Conservation (phyloP, 768 basidiomycete genomes). For the Xerocomus spinulosus region DNA sequence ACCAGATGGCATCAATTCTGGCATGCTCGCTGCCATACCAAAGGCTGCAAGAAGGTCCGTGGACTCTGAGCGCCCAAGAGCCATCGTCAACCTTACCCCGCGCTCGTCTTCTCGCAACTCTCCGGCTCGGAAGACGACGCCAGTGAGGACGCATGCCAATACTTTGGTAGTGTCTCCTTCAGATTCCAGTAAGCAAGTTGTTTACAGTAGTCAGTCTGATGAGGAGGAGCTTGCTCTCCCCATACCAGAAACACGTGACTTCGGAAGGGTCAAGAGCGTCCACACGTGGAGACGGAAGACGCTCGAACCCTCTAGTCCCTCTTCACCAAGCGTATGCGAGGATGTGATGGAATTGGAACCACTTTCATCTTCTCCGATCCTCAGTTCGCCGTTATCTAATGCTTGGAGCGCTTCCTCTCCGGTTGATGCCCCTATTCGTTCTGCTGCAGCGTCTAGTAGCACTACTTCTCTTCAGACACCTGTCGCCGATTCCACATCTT, state of each 20-base stretch:
- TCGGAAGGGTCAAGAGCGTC: conserved; percentile 33
- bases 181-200: conserved; percentile 30
- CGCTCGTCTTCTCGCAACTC: conserved; percentile 33
- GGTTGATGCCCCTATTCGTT: conserved; percentile 8
- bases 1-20: conserved; percentile 11
- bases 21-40: conserved; percentile 8
- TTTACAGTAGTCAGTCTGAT: conserved; percentile 66
- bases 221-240: conserved; percentile 50
- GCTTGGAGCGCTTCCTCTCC: not conserved
- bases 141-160: conserved; percentile 1
- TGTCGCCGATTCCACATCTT: conserved; percentile 3
- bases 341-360: conserved; percentile 18
- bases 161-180: conserved; percentile 14
- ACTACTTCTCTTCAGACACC: conserved; percentile 12
- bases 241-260: conserved; percentile 21
- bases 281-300: conserved; percentile 41
- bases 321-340: not conserved
- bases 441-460: conserved; percentile 2
- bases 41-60: conserved; percentile 19
- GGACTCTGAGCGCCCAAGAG: conserved; percentile 2
- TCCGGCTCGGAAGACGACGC: conserved; percentile 17
- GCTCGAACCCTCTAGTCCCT: conserved; percentile 13
- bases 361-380: conserved; percentile 10
- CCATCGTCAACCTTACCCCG: conserved; percentile 9
- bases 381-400: conserved; percentile 6